Evolutionary conservation across 371 early-diverging fungal genomes (phyloP).

Genomic region (Racocetra persica): DNA sequence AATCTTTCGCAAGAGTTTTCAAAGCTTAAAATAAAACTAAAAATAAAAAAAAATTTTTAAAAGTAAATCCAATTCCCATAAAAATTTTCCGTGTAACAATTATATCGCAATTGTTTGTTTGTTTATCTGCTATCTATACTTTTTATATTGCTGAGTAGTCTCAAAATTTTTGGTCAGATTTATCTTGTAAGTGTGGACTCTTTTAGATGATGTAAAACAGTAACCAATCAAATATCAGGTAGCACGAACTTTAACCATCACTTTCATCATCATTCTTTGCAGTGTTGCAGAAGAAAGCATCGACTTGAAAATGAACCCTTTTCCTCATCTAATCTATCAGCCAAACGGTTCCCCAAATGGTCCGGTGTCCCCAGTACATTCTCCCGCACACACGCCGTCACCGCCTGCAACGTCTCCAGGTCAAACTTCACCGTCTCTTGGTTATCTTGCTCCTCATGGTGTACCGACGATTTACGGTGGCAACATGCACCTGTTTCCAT

Average conservation of each 20-base stretch:
- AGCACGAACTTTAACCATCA: conserved; percentile 22
- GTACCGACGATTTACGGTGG: conserved; percentile 21
- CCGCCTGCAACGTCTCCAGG: conserved; percentile 37
- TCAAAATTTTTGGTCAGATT: too few species aligned
- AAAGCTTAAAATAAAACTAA: too few species aligned
- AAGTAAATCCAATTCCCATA: not conserved
- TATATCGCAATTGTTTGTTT: not conserved
- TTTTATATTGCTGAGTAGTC: too few species aligned
- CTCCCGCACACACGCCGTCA: conserved; percentile 41
- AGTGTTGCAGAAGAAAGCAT: not conserved
- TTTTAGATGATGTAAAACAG: conserved; percentile 4
- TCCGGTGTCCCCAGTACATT: conserved; percentile 23
- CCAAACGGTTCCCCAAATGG: conserved; percentile 27
- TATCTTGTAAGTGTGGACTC: too few species aligned
- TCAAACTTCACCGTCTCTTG: conserved; percentile 34
- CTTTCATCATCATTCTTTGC: conserved; percentile 29
- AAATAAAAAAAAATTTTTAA: not conserved
- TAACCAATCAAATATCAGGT: conserved; percentile 10
- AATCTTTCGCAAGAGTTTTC: too few species aligned
- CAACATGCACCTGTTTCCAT: not conserved
- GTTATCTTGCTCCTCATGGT: conserved; percentile 15
- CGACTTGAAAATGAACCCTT: conserved; percentile 37
- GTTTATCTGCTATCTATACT: not conserved
- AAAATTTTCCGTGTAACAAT: conserved; percentile 1
- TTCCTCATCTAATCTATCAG: conserved; percentile 41